These are phyloP conservation scores for Alternaria conjuncta DNA, from an alignment of 2,329 filamentous ascomycete species.

Conservation along the genomic window DNA sequence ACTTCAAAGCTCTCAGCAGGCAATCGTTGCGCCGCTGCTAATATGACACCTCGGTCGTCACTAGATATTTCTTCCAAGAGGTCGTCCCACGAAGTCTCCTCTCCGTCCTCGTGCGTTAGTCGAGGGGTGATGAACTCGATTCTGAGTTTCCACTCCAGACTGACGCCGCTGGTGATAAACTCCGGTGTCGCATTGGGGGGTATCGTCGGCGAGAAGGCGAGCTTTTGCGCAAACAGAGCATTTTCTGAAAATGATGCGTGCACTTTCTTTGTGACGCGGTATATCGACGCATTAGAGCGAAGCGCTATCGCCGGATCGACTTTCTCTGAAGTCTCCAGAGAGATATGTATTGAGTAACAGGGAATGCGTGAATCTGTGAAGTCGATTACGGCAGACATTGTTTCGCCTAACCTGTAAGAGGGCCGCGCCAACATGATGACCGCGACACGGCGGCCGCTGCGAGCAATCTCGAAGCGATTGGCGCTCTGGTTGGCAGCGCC, in stretches of 20 bases:
- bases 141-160: constrained; percentile 84
- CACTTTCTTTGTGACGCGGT: constrained; percentile 82
- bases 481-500: constrained; percentile 74
- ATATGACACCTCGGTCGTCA: constrained; percentile 78
- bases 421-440: constrained; percentile 88
- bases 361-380: constrained; percentile 78
- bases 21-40: constrained; percentile 79
- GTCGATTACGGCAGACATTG: constrained; percentile 82
- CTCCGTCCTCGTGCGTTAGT: constrained; percentile 46
- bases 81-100: constrained; percentile 41
- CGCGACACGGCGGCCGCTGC: constrained; percentile 88
- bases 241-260: constrained; percentile 81
- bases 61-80: constrained; percentile 80
- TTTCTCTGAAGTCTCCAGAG: constrained; percentile 85
- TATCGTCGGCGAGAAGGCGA: constrained; percentile 83
- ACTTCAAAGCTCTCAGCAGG: constrained; percentile 91
- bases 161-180: constrained; percentile 88
- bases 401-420: constrained; percentile 87
- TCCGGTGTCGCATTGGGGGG: constrained; percentile 85
- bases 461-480: constrained; percentile 95
- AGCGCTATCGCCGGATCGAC: constrained; percentile 82
- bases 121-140: constrained; percentile 91
- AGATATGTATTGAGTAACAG: constrained; percentile 83
- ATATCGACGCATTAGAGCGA: constrained; percentile 82
- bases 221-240: constrained; percentile 77